Evolutionary conservation across 192 early-diverging fungal genomes (phyloP).

Genomic region (Phycomyces blakesleeanus): DNA sequence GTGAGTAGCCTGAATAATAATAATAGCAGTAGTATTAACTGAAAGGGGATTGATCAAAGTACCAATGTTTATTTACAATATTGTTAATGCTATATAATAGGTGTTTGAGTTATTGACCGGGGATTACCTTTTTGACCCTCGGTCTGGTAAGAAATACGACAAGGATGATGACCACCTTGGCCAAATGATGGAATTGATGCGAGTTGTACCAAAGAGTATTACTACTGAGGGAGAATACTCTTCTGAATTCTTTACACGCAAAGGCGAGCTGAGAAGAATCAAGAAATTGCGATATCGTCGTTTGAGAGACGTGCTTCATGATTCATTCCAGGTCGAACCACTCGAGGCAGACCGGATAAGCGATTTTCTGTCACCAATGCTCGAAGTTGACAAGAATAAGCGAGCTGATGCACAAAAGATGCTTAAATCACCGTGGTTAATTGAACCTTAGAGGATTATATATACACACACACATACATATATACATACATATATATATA

Average conservation of each 20-base stretch:
- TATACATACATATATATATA: too few species aligned
- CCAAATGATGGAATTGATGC: constrained; percentile 89
- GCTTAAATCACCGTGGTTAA: constrained; percentile 22
- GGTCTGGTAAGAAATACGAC: constrained; percentile 72
- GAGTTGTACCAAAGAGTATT: constrained; percentile 73
- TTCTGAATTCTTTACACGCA: constrained; percentile 80
- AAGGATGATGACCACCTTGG: constrained; percentile 98
- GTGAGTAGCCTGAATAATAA: too few species aligned
- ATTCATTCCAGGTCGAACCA: constrained; percentile 77
- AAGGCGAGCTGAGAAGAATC: constrained; percentile 84
- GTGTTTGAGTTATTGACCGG: constrained; percentile 89
- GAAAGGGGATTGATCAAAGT: too few species aligned
- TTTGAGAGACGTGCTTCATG: constrained; percentile 76
- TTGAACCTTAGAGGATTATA: neutral
- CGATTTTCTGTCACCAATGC: constrained; percentile 82
- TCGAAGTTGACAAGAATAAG: constrained; percentile 34
- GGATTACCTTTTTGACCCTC: constrained; percentile 94
- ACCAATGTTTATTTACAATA: too few species aligned
- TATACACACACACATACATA: too few species aligned
- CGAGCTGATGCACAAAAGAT: constrained; percentile 25
- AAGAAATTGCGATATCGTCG: constrained; percentile 79
- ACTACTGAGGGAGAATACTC: constrained; percentile 80
- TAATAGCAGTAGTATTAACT: too few species aligned
- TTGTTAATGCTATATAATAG: constrained; percentile 14
- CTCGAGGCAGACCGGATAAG: constrained; percentile 70